phyloP scores from a whole-genome alignment of 2,329 filamentous ascomycete genomes.

The Colletotrichum sp. region DNA sequence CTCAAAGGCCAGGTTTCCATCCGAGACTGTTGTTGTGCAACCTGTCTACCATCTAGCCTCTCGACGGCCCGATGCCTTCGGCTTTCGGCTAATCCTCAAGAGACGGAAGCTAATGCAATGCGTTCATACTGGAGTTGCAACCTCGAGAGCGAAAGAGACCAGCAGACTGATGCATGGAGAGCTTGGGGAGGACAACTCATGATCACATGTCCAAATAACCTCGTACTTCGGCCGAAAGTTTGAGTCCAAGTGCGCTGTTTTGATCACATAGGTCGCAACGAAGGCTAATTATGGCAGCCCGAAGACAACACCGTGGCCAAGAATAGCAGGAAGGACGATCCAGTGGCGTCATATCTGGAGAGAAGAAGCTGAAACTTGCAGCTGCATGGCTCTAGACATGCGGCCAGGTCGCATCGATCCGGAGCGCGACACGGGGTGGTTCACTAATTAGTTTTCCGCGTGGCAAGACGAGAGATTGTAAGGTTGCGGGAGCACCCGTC shows the following conservation, averaged over 20 bases:
- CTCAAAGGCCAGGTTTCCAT: not conserved
- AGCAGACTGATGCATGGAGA: not conserved
- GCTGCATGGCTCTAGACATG: not conserved
- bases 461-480: not conserved
- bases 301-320: not conserved
- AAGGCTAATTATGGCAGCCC: not conserved
- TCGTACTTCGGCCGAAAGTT: not conserved
- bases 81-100: not conserved
- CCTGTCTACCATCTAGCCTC: not conserved
- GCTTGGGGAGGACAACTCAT: not conserved
- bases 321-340: not conserved
- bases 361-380: not conserved
- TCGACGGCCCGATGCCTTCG: not conserved
- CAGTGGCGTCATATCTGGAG: not conserved
- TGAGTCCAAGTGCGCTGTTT: rapidly evolving
- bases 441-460: not conserved
- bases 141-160: rapidly evolving
- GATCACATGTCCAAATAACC: not conserved
- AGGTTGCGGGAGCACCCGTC: conserved; percentile 15
- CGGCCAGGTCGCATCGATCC: not conserved
- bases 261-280: not conserved
- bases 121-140: not conserved
- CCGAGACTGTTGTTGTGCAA: not conserved
- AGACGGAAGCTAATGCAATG: not conserved
- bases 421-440: not conserved